Evolutionary conservation across 352 stramenopile genomes (phyloP), one percentile per base, ranked within the genome.

Genomic region (Phytopythium vexans): DNA sequence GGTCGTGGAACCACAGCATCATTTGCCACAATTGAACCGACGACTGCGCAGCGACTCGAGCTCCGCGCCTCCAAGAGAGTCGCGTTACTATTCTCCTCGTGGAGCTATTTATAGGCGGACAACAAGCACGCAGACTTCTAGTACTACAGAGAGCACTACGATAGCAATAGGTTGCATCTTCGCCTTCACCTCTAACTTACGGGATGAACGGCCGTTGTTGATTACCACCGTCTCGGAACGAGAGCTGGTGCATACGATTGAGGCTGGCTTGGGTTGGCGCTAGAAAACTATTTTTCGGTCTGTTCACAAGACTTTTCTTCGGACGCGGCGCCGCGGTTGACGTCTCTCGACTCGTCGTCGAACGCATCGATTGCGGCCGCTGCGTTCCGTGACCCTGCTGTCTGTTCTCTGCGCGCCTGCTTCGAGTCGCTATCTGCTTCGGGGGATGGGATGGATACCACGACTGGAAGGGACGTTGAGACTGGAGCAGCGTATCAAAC

Each of bases 221-320:
- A 6, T 78, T 27, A 27, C 21, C 56, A 27, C 60, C 48, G 4
- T 40, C 21, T 45, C 64, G 56, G 27, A 59, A 56, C 4, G 56
- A 66, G 1, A 72, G 36, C 15, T 72, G 53, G 3, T 78, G 64
- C 12, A 76, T 56, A 0, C 80, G 77, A 35, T 64, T 76, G 4
- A 89, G 61, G 64, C 82, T 92, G 6, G 82, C 76, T 54, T 88
- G 72, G 0, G 78, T 92, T 14, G 78, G 77, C 2, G 70, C 74
- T 0, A 92, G 73, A 43, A 92, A 88, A 36, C 70, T 75, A 38
- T 77, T 86, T 21, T 70, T 75, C 0, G 67, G 63, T 42, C 66
- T 56, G 43, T 61, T 58, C 2, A 49, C 41, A 1, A 54, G 49
- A 8, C 43, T 68, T 32, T 56, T 68, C 39, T 41, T 47, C 48